A percentile compares a stretch with the other conserved stretches of the same genome.
phyloP scores from a whole-genome alignment of 2,329 filamentous ascomycete genomes.

The Pseudocercospora eumusae region DNA sequence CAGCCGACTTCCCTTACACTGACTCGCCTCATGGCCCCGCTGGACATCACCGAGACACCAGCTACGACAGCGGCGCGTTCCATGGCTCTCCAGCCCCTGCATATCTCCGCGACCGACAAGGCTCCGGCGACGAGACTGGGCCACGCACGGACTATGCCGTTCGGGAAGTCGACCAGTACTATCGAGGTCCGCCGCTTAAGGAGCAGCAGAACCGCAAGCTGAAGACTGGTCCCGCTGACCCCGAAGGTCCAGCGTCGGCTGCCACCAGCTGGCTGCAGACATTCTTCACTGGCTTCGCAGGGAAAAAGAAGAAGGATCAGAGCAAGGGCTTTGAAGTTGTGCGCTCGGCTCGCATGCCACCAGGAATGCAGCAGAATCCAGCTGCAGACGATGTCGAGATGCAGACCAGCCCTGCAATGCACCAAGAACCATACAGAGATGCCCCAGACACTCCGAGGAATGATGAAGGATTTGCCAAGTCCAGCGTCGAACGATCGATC shows the following conservation, averaged over 20 bases:
- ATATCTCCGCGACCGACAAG: conserved; percentile 55
- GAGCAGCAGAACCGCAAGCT: conserved; percentile 79
- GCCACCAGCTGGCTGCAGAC: conserved; percentile 86
- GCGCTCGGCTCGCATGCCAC: conserved; percentile 79
- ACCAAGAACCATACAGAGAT: conserved; percentile 39
- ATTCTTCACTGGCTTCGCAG: conserved; percentile 50
- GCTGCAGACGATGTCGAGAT: conserved; percentile 55
- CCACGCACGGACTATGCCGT: conserved; percentile 78
- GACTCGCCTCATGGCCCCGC: conserved; percentile 43
- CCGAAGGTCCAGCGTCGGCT: conserved; percentile 84
- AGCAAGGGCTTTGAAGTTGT: conserved; percentile 94
- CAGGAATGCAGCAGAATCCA: conserved; percentile 62
- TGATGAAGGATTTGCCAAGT: background rate
- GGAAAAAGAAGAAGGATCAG: conserved; percentile 88
- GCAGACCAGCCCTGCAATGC: conserved; percentile 38
- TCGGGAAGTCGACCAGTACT: conserved; percentile 95
- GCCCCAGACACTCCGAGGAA: conserved; percentile 26
- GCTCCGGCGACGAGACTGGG: conserved; percentile 52
- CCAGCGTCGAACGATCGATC: conserved; percentile 19
- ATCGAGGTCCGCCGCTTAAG: conserved; percentile 83
- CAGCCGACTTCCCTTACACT: conserved; percentile 44
- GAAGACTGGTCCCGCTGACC: conserved; percentile 92
- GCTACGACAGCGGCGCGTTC: conserved; percentile 42
- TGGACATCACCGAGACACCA: conserved; percentile 34
- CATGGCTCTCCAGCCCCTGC: conserved; percentile 55